Evolutionary conservation across 306 rosid species (phyloP).

Genomic region (Cucumis cinereus): DNA sequence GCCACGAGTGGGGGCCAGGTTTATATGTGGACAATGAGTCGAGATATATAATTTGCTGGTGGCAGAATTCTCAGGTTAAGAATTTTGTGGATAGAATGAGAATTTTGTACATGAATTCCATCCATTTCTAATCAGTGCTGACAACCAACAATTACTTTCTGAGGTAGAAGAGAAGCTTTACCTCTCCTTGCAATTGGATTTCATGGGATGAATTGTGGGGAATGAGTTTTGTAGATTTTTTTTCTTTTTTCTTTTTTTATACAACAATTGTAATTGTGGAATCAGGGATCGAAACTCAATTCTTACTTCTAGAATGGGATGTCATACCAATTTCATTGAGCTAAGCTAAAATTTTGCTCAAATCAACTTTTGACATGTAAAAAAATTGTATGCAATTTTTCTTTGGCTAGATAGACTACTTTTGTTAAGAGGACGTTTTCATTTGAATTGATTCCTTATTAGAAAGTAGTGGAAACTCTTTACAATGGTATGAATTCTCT

Average conservation of each 20-base stretch:
- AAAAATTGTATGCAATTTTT: neutral
- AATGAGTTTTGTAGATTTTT: neutral
- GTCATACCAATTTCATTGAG: too few species aligned
- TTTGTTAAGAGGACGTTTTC: neutral
- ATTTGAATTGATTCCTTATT: neutral
- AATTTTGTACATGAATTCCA: neutral
- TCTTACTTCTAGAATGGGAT: too few species aligned
- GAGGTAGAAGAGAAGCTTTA: neutral
- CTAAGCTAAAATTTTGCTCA: too few species aligned
- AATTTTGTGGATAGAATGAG: neutral
- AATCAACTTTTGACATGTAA: neutral
- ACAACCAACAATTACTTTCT: neutral
- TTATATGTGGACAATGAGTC: slow-evolving; percentile 25
- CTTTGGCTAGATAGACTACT: neutral
- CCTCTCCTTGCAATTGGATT: neutral
- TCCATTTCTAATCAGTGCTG: neutral
- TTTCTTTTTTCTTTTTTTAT: too few species aligned
- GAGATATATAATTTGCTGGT: neutral
- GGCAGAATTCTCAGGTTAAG: neutral
- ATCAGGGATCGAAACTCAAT: too few species aligned
- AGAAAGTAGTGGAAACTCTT: neutral
- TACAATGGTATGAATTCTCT: too few species aligned
- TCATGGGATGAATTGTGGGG: neutral
- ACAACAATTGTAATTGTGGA: too few species aligned
- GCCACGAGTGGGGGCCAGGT: slow-evolving; percentile 42